These are phyloP conservation scores for Penicillium verrucosum DNA, from an alignment of 2,329 filamentous ascomycete species.

Conservation along the genomic window DNA sequence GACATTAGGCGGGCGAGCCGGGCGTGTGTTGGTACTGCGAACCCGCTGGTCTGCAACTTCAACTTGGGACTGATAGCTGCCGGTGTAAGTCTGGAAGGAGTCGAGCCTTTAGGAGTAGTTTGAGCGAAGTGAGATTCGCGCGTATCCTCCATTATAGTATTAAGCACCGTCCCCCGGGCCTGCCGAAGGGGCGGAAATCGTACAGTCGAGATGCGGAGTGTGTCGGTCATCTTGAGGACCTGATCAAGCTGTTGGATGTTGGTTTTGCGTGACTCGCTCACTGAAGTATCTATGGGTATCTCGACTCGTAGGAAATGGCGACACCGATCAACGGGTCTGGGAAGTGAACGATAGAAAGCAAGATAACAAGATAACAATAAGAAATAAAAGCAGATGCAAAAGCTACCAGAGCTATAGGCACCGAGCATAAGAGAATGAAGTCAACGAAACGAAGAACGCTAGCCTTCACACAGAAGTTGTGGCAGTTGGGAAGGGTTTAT, in stretches of 20 bases:
- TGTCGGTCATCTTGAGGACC: conserved; percentile 43
- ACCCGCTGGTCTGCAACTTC: conserved; percentile 33
- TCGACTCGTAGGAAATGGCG: conserved; percentile 19
- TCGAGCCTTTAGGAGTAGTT: conserved; percentile 10
- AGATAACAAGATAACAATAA: conserved; percentile 22
- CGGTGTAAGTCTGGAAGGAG: conserved; percentile 6
- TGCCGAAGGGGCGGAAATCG: conserved; percentile 56
- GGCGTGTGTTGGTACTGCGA: conserved; percentile 22
- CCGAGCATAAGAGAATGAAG: conserved; percentile 18
- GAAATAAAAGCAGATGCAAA: conserved; percentile 24
- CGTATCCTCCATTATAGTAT: conserved; percentile 62
- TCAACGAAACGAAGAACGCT: conserved; percentile 28
- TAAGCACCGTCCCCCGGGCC: conserved; percentile 57
- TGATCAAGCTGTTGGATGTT: conserved; percentile 26
- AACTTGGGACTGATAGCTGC: conserved; percentile 28
- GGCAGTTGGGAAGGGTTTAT: conserved; percentile 32
- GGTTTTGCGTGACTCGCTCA: conserved; percentile 19
- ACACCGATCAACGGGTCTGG: conserved; percentile 35
- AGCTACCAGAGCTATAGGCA: conserved; percentile 37
- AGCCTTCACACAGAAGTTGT: conserved; percentile 13
- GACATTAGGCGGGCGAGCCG: conserved; percentile 30
- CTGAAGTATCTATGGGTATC: conserved; percentile 29
- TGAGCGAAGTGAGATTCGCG: conserved; percentile 30
- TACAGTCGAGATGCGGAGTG: conserved; percentile 48
- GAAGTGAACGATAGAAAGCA: conserved; percentile 2